Percentiles rank a stretch among this genome's conserved stretches.
Evolutionary conservation across 768 basidiomycete genomes (phyloP).

Genomic region (Lyophyllum atratum): DNA sequence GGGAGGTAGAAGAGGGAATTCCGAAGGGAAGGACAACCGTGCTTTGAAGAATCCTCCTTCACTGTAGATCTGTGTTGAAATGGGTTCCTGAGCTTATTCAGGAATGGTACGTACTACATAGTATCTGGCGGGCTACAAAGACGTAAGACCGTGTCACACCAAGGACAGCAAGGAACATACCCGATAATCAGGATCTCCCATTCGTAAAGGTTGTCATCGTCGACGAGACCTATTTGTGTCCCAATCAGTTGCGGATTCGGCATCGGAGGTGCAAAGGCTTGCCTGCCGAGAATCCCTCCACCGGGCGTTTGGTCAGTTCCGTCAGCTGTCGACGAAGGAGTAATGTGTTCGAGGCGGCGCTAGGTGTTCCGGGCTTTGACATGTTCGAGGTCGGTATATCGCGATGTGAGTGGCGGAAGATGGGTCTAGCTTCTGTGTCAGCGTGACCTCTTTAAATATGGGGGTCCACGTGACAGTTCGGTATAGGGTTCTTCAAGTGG

Average conservation of each 20-base stretch:
- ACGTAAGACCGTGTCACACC: slow-evolving; percentile 15
- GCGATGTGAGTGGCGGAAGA: slow-evolving; percentile 15
- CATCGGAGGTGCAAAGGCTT: slow-evolving; percentile 23
- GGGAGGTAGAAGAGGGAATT: slow-evolving; percentile 89
- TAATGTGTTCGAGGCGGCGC: slow-evolving; percentile 47
- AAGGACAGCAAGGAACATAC: slow-evolving; percentile 42
- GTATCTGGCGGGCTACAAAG: slow-evolving; percentile 82
- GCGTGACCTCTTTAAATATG: slow-evolving; percentile 13
- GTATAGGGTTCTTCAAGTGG: not conserved
- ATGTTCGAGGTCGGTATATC: slow-evolving; percentile 27
- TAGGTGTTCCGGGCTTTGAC: slow-evolving; percentile 45
- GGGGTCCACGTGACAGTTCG: slow-evolving; percentile 16
- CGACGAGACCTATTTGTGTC: slow-evolving; percentile 73
- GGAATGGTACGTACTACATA: slow-evolving; percentile 66
- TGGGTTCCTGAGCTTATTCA: not conserved
- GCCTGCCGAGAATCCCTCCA: slow-evolving; percentile 97
- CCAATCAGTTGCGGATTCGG: slow-evolving; percentile 28
- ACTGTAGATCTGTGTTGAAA: slow-evolving; percentile 39
- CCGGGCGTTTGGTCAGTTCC: slow-evolving; percentile 90
- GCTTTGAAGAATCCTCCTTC: slow-evolving; percentile 98
- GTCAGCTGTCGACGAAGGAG: slow-evolving; percentile 77
- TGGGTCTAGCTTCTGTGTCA: not conserved
- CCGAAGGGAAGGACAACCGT: slow-evolving; percentile 82
- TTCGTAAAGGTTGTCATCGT: slow-evolving; percentile 92
- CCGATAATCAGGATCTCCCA: slow-evolving; percentile 97